Evolutionary conservation across 139 green algal species (phyloP), one percentile per base, ranked within the genome.

Genomic region (Edaphochlamys debaryana): DNA sequence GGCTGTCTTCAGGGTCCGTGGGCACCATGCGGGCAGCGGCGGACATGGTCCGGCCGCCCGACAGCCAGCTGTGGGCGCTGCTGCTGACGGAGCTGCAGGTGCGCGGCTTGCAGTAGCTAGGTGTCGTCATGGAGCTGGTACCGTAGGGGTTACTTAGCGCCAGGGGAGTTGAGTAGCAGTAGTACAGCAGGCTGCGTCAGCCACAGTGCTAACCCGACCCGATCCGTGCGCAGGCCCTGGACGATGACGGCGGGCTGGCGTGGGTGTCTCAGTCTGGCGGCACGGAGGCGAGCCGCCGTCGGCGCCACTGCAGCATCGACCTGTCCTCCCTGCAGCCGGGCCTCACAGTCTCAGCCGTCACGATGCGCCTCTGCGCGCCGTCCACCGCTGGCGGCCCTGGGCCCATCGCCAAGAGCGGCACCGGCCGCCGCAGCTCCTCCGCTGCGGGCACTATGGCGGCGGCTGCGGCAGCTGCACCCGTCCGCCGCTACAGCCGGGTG

Each of bases 241-340:
- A n/a, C n/a, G n/a, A n/a, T n/a, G n/a, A n/a, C n/a, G n/a, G n/a
- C n/a, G n/a, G n/a, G n/a, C n/a, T n/a, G n/a, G n/a, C n/a, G n/a
- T n/a, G n/a, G n/a, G n/a, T n/a, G n/a, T n/a, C n/a, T n/a, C n/a
- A n/a, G n/a, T n/a, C n/a, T n/a, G n/a, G n/a, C n/a, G n/a, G n/a
- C n/a, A n/a, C n/a, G n/a, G n/a, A n/a, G n/a, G n/a, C n/a, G n/a
- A n/a, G n/a, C n/a, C n/a, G n/a, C n/a, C n/a, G n/a, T n/a, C n/a
- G n/a, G n/a, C n/a, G n/a, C n/a, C n/a, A n/a, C 29, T 82, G 76
- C 76, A 82, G 63, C 63, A 29, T 82, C 20, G 76, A 82, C 64
- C 76, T 82, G 42, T 82, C 76, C 42, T 29, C 32, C 4, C 42
- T 82, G 0, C 45, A 74, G 23, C 76, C 76, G 0, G 76, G 76